These are phyloP conservation scores for Blastomyces gilchristii DNA, from an alignment of 2,329 filamentous ascomycete genomes.

Conservation along the genomic window DNA sequence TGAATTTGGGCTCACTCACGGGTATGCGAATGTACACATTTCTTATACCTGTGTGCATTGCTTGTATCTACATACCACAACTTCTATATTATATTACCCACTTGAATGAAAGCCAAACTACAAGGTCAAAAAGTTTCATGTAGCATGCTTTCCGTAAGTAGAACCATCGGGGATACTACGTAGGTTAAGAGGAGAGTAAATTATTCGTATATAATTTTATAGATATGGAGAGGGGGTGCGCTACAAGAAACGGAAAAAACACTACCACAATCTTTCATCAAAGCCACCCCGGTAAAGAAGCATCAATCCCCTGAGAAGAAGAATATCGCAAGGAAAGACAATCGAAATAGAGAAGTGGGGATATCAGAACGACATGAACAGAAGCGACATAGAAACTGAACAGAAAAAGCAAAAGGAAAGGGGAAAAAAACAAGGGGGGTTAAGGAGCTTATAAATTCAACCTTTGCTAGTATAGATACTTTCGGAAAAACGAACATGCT, in stretches of 20 bases:
- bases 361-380: neutral
- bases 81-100: too few species aligned
- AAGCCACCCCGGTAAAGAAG: neutral
- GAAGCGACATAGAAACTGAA: too few species aligned
- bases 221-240: neutral
- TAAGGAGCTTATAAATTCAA: neutral
- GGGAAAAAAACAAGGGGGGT: neutral
- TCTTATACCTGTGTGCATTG: neutral
- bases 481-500: neutral
- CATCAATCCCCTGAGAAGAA: slow-evolving; percentile 4
- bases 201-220: neutral
- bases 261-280: neutral
- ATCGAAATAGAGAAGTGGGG: neutral
- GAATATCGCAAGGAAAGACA: neutral
- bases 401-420: neutral
- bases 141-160: too few species aligned
- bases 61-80: too few species aligned
- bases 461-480: neutral
- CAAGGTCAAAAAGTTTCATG: neutral
- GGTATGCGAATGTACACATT: too few species aligned
- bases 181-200: neutral
- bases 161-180: neutral
- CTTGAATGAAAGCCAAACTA: neutral
- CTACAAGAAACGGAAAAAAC: neutral
- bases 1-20: neutral